Base-by-base conservation (phyloP, 495 filamentous ascomycete genomes). In the Amorphotheca resinae region DNA sequence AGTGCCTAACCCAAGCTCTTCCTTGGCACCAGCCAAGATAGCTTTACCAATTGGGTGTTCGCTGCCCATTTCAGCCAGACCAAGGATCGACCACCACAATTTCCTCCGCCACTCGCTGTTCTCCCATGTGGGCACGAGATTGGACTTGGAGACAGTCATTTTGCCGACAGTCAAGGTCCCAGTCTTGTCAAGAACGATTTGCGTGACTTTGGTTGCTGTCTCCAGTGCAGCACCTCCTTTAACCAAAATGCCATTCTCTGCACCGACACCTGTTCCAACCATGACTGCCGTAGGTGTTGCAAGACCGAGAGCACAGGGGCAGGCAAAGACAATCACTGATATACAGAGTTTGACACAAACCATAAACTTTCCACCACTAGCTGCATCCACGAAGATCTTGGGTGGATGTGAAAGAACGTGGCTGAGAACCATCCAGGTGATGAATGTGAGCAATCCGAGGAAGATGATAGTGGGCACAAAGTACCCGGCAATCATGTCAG, bases 101-200 rank as follows among this genome's bases (percentile, higher is more conserved):
- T 73, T 73, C 41, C 70, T 74, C 35, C 76, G 75, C 72, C 73
- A 78, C 22, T 80, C 73, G 36, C 73, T 77, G 28, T 69, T 65
- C 22, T 72, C 64, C 87, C 87, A 96, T 0, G 70, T 65, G 17
- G 74, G 62, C 26, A 75, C 73, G 38, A 86, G 67, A 28, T 74
- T 74, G 15, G 68, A 63, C 44, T 80, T 74, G 17, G 84, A 77
- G 20, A 96, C 88, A 46, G 71, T 87, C 91, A 99, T 96, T 59
- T 84, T 87, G 0, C 91, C 91, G 42, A 87, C 77, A 0, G 91
- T 99, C 50, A 99, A 67, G 1, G 91, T 99, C 21, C 91, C 91
- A 3, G 91, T 99, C 69, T 99, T 99, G 64, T 99, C 91, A n/a
- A 96, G 77, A n/a, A 99, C 87, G 32, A 96, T 74, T 44, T 93